Percentiles rank a stretch among this genome's conserved stretches.
phyloP scores from a whole-genome alignment of 2,329 filamentous ascomycete species.

The Penicillium frequentans region DNA sequence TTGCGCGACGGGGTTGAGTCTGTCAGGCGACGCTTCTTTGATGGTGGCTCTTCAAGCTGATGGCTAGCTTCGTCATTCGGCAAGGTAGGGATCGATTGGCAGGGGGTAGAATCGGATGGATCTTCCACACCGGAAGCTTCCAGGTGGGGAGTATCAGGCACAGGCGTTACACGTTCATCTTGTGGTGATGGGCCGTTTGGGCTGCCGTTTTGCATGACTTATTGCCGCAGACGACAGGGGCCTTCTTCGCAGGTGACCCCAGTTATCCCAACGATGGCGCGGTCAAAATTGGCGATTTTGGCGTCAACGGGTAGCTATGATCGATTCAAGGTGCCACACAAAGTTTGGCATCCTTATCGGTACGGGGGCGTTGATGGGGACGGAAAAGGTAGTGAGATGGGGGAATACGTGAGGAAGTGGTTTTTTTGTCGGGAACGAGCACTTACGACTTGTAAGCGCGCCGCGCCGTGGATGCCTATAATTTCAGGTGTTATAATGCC shows the following conservation, averaged over 20 bases:
- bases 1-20: constrained; percentile 35
- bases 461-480: constrained; percentile 16
- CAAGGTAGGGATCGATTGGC: constrained; percentile 27
- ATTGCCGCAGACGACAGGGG: constrained; percentile 43
- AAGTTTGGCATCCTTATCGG: constrained; percentile 49
- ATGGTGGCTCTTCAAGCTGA: constrained; percentile 40
- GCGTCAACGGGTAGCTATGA: constrained; percentile 43
- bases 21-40: constrained; percentile 48
- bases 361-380: constrained; percentile 40
- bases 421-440: constrained; percentile 40
- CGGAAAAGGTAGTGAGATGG: constrained; percentile 31
- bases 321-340: constrained; percentile 31
- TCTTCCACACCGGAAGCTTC: constrained; percentile 23
- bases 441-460: constrained; percentile 32
- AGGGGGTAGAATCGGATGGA: constrained; percentile 21
- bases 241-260: constrained; percentile 43
- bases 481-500: constrained; percentile 2
- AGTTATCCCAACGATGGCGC: constrained; percentile 46
- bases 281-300: constrained; percentile 34
- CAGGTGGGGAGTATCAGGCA: constrained; percentile 23
- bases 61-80: constrained; percentile 30
- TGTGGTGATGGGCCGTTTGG: constrained; percentile 41
- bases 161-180: constrained; percentile 39
- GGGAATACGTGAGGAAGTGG: constrained; percentile 40
- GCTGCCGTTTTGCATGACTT: constrained; percentile 51